A percentile compares a stretch with the other conserved stretches of the same genome.
Conservation (phyloP, 805 yeast genomes). For the Yarrowia sp. region DNA sequence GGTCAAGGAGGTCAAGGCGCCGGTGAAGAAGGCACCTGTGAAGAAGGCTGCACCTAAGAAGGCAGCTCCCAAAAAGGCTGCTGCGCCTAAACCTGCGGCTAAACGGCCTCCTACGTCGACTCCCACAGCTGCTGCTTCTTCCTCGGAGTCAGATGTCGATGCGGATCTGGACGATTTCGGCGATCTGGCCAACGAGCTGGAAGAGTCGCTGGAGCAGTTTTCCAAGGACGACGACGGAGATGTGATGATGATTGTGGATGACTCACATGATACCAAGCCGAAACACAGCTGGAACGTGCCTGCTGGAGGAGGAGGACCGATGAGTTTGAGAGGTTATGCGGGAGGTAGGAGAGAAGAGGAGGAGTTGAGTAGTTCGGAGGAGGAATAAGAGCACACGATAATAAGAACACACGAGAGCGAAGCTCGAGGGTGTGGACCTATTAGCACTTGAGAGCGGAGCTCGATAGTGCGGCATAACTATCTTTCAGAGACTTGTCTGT, state of each 20-base stretch:
- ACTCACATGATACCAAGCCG: slow-evolving; percentile 17
- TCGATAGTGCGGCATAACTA: neutral
- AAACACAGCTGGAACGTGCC: slow-evolving; percentile 8
- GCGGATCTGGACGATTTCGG: slow-evolving; percentile 37
- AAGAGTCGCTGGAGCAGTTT: slow-evolving; percentile 32
- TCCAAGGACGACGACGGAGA: slow-evolving; percentile 24
- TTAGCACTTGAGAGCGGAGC: no score
- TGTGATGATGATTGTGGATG: slow-evolving; percentile 30
- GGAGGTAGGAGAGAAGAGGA: slow-evolving; percentile 30
- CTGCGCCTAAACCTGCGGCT: slow-evolving; percentile 13
- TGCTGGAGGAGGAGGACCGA: slow-evolving; percentile 23
- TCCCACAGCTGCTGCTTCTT: neutral
- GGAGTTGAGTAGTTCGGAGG: slow-evolving; percentile 23
- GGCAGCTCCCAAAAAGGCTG: slow-evolving; percentile 4
- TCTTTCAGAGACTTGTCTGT: no score
- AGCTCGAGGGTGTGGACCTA: neutral
- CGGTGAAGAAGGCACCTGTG: neutral
- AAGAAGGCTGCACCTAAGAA: slow-evolving; percentile 8
- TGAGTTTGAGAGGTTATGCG: slow-evolving; percentile 31
- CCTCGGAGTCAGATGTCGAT: slow-evolving; percentile 21
- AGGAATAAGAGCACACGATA: slow-evolving; percentile 22
- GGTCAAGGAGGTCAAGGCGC: neutral
- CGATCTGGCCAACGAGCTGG: slow-evolving; percentile 34
- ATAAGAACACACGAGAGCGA: neutral
- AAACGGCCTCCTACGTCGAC: slow-evolving; percentile 17